Conservation (phyloP, 2,329 filamentous ascomycete species). For the Epichloe festucae region DNA sequence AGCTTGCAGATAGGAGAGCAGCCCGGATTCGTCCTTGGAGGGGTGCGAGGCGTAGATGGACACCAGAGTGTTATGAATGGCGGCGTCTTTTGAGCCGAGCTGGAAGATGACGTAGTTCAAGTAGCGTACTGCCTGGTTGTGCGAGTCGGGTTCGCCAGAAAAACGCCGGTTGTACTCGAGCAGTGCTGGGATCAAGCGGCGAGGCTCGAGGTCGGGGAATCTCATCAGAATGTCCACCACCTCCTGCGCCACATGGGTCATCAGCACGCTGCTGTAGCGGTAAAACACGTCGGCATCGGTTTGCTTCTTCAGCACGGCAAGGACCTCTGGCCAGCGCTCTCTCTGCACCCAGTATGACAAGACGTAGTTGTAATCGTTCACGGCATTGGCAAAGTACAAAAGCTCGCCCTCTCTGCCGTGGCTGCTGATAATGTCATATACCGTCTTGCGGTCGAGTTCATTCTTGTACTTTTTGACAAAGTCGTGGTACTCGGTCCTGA, state of each 20-base stretch:
- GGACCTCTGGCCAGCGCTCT: constrained; percentile 78
- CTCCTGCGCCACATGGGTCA: constrained; percentile 74
- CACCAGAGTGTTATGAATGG: constrained; percentile 92
- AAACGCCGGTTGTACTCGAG: constrained; percentile 83
- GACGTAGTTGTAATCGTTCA: constrained; percentile 90
- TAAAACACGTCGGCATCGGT: constrained; percentile 90
- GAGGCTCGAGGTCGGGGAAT: constrained; percentile 70
- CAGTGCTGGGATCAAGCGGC: constrained; percentile 82
- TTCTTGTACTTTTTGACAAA: constrained; percentile 76
- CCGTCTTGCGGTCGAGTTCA: constrained; percentile 81
- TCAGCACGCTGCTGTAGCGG: constrained; percentile 91
- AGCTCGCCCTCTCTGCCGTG: constrained; percentile 90
- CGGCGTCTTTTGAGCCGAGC: constrained; percentile 64
- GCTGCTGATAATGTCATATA: constrained; percentile 90
- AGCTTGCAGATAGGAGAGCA: constrained; percentile 79
- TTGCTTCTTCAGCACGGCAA: constrained; percentile 84
- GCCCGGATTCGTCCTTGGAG: constrained; percentile 69
- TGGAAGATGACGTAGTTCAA: constrained; percentile 88
- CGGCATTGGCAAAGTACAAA: constrained; percentile 74
- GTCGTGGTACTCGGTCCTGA: constrained; percentile 72
- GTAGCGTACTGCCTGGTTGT: constrained; percentile 90
- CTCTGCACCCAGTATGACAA: constrained; percentile 95
- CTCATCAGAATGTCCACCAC: constrained; percentile 94
- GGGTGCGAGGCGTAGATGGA: constrained; percentile 87
- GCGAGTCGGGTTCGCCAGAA: constrained; percentile 45